Conservation (phyloP, 202 grass and related monocot species). For the Zoysia matrella region DNA sequence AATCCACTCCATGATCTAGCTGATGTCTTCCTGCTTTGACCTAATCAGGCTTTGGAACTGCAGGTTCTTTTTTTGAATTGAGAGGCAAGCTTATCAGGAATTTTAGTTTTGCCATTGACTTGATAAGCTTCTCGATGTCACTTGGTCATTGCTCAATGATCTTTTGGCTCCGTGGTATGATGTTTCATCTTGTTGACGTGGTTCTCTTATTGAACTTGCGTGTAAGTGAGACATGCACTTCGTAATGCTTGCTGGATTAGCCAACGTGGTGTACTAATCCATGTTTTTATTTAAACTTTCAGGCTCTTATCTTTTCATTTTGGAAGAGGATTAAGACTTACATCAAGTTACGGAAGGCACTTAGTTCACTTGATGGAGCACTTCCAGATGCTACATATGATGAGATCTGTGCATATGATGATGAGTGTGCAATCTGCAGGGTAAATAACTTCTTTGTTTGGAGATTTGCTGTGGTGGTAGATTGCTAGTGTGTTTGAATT, state of each 20-base stretch:
- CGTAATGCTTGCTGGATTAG: slow-evolving; percentile 12
- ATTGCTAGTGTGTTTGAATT: slow-evolving; percentile 47
- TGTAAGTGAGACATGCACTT: slow-evolving; percentile 60
- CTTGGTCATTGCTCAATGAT: too few species aligned
- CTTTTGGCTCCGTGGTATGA: slow-evolving; percentile 63
- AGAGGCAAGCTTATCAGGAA: too few species aligned
- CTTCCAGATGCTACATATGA: too few species aligned
- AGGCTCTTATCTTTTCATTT: slow-evolving; percentile 84
- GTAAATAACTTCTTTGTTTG: slow-evolving; percentile 62
- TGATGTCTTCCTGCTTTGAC: slow-evolving; percentile 23
- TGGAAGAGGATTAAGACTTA: slow-evolving; percentile 81
- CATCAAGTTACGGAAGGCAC: slow-evolving; percentile 41
- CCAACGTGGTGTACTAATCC: slow-evolving; percentile 21
- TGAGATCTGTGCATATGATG: too few species aligned
- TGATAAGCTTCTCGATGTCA: too few species aligned
- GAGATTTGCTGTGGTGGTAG: not conserved
- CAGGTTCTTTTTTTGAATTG: slow-evolving; percentile 64
- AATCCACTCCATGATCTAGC: slow-evolving; percentile 1
- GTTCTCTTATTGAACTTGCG: slow-evolving; percentile 89
- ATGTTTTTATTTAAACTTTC: slow-evolving; percentile 34
- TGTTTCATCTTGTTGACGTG: slow-evolving; percentile 86
- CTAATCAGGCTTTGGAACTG: slow-evolving; percentile 39
- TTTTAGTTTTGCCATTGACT: too few species aligned
- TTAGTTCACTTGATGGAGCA: too few species aligned
- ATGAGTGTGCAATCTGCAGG: slow-evolving; percentile 44